Percentiles rank a stretch among this genome's conserved stretches.
These are phyloP conservation scores for Xerocomus spinulosus DNA, from an alignment of 768 basidiomycete species.

Conservation along the genomic window DNA sequence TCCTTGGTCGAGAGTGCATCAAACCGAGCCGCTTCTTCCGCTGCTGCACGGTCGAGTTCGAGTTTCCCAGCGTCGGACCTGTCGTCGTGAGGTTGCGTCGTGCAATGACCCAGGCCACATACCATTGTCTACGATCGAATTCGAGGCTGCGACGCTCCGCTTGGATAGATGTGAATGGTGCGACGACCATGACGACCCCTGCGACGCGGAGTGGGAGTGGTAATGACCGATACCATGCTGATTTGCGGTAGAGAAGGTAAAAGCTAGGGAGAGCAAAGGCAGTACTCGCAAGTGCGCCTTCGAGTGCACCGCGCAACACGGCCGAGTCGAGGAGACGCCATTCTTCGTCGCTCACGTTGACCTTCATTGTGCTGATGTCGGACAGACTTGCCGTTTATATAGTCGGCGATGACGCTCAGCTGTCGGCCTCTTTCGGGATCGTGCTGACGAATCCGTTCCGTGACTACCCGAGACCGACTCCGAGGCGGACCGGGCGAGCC, in stretches of 20 bases:
- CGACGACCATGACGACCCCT: conserved; percentile 61
- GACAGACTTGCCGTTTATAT: too few relatives aligned
- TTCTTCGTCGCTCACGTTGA: conserved; percentile 40
- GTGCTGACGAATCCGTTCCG: too few relatives aligned
- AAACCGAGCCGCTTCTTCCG: conserved; percentile 41
- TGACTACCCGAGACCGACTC: too few relatives aligned
- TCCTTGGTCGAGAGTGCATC: conserved; percentile 43
- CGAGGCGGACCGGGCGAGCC: too few relatives aligned
- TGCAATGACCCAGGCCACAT: conserved; percentile 15
- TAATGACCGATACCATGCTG: conserved; percentile 57
- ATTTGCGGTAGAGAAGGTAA: conserved; percentile 46
- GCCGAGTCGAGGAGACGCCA: conserved; percentile 50
- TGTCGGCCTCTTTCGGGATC: too few relatives aligned
- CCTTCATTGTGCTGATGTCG: conserved; percentile 25
- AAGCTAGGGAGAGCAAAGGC: conserved; percentile 48
- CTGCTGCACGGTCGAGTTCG: conserved; percentile 47
- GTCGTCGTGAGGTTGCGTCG: neutral
- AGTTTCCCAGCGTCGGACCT: conserved; percentile 43
- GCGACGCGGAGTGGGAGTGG: conserved; percentile 67
- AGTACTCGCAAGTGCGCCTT: conserved; percentile 47
- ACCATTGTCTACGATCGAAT: conserved; percentile 65
- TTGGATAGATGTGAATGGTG: conserved; percentile 64
- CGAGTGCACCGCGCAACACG: conserved; percentile 56
- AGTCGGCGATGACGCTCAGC: too few relatives aligned
- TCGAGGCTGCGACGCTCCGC: conserved; percentile 66